A percentile compares a stretch with the other conserved stretches of the same genome.
Conservation (phyloP, 495 filamentous ascomycete species). For the Aspergillus carlsbadensis region DNA sequence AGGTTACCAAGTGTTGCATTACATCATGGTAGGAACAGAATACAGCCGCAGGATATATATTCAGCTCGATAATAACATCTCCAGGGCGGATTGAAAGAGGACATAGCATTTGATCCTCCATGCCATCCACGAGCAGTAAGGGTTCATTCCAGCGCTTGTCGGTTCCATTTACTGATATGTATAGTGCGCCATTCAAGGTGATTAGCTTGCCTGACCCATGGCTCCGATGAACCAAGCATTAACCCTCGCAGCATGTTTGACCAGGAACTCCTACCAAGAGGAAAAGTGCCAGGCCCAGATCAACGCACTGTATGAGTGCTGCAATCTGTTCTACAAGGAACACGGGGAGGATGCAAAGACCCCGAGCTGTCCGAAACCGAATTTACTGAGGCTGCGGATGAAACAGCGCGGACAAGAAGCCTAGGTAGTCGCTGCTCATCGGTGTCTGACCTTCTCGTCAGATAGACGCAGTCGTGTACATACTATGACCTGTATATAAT, state of each 20-base stretch:
- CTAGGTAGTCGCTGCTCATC: not conserved
- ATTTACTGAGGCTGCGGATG: conserved; percentile 79
- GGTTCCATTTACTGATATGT: not conserved
- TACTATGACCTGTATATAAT: conserved; percentile 1
- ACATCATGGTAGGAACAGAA: conserved; percentile 47
- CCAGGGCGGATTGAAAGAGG: conserved; percentile 61
- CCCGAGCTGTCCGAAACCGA: conserved; percentile 82
- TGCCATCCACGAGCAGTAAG: conserved; percentile 87
- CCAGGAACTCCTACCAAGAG: conserved; percentile 84
- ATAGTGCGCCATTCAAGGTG: conserved; percentile 90
- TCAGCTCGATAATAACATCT: not conserved
- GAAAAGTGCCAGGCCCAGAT: conserved; percentile 77
- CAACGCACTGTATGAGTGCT: conserved; percentile 94
- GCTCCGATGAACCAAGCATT: conserved; percentile 5
- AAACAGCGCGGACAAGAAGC: conserved; percentile 64
- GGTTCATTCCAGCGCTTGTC: conserved; percentile 21
- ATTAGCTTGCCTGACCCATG: not conserved
- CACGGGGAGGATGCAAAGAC: conserved; percentile 75
- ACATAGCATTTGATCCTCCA: conserved; percentile 71
- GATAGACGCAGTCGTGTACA: conserved; percentile 7
- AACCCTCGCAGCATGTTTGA: conserved; percentile 66
- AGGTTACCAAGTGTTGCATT: conserved; percentile 4
- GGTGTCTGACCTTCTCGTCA: not conserved
- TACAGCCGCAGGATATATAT: not conserved
- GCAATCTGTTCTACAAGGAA: conserved; percentile 80